A percentile compares a stretch with the other conserved stretches of the same genome.
Evolutionary conservation across 352 stramenopile species (phyloP).

Genomic region (Phytophthora idaei): DNA sequence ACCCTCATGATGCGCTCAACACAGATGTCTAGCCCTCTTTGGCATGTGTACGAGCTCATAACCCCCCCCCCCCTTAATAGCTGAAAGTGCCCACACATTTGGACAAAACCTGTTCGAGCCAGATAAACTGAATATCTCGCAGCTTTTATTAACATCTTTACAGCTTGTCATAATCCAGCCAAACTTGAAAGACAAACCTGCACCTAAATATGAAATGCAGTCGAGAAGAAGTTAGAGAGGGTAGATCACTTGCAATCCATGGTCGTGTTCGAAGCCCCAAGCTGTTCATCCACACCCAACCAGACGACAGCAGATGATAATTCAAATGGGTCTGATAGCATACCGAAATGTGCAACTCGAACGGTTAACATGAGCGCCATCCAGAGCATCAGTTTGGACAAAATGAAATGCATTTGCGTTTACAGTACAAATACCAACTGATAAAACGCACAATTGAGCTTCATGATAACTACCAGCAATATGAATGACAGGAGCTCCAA

Average conservation of each 20-base stretch:
- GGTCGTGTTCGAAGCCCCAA: no score
- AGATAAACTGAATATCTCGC: no score
- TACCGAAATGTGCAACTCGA: background rate
- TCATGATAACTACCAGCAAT: background rate
- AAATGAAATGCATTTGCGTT: background rate
- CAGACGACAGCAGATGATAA: no score
- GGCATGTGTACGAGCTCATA: background rate
- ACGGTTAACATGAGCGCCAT: background rate
- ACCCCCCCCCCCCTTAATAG: no score
- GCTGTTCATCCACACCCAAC: no score
- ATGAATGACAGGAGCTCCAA: background rate
- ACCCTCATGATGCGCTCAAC: background rate
- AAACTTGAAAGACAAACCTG: background rate
- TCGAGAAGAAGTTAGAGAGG: background rate
- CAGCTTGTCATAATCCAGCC: background rate
- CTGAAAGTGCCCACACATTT: no score
- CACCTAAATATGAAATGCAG: background rate
- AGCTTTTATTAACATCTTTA: background rate
- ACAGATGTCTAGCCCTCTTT: background rate
- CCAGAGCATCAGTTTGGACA: background rate
- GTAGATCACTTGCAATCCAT: background rate
- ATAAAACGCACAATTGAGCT: background rate
- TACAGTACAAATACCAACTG: background rate
- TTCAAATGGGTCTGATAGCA: background rate
- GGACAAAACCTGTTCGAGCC: no score